phyloP scores from a whole-genome alignment of 768 basidiomycete genomes.

The Tephrocybe sp. region DNA sequence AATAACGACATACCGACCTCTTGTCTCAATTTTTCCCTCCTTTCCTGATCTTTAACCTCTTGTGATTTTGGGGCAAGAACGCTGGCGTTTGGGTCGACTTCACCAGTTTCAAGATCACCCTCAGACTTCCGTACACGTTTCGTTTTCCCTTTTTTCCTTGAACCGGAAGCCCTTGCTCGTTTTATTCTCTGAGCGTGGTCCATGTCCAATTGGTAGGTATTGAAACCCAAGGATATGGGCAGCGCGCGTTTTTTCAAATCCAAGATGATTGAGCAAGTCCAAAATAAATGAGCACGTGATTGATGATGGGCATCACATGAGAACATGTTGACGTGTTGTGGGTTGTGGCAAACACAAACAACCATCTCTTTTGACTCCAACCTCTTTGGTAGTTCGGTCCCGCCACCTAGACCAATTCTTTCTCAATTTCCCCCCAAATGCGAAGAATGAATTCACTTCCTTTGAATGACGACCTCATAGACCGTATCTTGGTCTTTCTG shows the following conservation, averaged over 20 bases:
- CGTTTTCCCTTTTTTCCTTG: constrained; percentile 60
- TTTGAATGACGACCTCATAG: constrained; percentile 29
- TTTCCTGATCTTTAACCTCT: constrained; percentile 59
- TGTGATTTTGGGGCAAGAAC: constrained; percentile 57
- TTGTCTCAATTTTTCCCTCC: constrained; percentile 54
- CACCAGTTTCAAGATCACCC: constrained; percentile 15
- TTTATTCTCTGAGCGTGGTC: constrained; percentile 36
- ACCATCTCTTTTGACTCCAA: neutral
- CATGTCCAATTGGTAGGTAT: too few species aligned
- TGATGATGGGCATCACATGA: constrained; percentile 5
- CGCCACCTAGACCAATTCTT: neutral
- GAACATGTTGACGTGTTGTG: neutral
- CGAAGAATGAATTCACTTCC: constrained; percentile 17
- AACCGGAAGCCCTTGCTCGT: constrained; percentile 59
- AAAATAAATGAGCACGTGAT: constrained; percentile 9
- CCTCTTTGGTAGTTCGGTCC: too few species aligned
- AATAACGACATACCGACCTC: constrained; percentile 43
- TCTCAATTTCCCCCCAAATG: constrained; percentile 5
- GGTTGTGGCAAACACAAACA: constrained; percentile 1
- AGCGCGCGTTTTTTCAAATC: neutral
- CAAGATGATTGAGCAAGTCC: neutral
- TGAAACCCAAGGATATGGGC: neutral
- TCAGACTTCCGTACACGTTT: constrained; percentile 23
- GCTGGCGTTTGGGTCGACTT: constrained; percentile 55
- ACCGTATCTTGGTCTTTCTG: constrained; percentile 24